Evolutionary conservation across 495 filamentous ascomycete species (phyloP), one percentile per base, ranked within the genome.

Genomic region (Aspergillus steynii): DNA sequence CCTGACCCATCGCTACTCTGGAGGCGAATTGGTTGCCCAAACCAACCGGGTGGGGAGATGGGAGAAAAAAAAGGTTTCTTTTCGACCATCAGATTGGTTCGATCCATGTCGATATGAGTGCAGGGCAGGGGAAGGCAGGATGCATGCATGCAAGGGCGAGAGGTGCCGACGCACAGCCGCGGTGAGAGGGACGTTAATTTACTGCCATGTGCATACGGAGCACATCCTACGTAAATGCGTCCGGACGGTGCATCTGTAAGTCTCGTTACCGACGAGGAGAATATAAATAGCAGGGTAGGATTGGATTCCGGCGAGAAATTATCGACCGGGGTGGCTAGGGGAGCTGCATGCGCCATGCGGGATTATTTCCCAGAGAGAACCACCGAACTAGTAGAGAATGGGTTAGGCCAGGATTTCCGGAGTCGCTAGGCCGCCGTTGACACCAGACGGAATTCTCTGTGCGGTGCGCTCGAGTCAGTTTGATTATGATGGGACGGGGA

Each of bases 401-500:
- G 37, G 12, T 42, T 42, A 42, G 37, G 12, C 9, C 14, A 42
- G 37, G 14, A 37, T 12, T 15, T 42, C 9, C 9, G 37, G 9
- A 42, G 37, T 20, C 20, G 20, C 20, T 20, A 20, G 20, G 20
- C 20, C 20, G 20, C 20, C 20, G 20, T 20, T 20, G 20, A 20
- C 20, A 20, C 20, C 20, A 20, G 20, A 20, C 20, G 20, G 20
- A 20, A 20, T 20, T 20, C 20, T 20, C 20, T 20, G 20, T 20
- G 20, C 20, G 20, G 20, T 20, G 20, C 20, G 20, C 46, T 28
- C 51, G 61, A 63, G 51, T 63, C 61, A 63, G 61, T 63, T 63
- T 63, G 52, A 59, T 63, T 63, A 46, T 50, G 56, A 63, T 56
- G 53, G 52, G 51, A 59, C 56, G 31, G 37, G 37, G 37, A 42